A percentile compares a stretch with the other conserved stretches of the same genome.
These are phyloP conservation scores for Fusarium tricinctum DNA, from an alignment of 2,329 filamentous ascomycete genomes.

Conservation along the genomic window DNA sequence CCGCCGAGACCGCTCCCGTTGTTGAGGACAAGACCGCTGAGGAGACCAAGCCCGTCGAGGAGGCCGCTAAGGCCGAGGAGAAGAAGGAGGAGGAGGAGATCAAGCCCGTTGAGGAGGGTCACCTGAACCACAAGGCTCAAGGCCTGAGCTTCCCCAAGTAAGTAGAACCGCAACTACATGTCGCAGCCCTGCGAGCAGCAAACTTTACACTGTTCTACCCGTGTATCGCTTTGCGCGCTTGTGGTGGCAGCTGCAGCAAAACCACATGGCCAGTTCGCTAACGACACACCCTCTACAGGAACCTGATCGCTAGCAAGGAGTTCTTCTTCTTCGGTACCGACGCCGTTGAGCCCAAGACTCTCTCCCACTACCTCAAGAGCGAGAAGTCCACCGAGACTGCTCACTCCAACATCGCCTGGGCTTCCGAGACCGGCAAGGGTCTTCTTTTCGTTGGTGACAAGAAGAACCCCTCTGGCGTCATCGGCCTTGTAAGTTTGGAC, in stretches of 20 bases:
- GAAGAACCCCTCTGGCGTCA: constrained; percentile 81
- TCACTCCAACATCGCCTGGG: constrained; percentile 88
- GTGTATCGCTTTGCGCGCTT: not conserved
- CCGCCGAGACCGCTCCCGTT: constrained; percentile 53
- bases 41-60: constrained; percentile 61
- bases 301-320: constrained; percentile 91
- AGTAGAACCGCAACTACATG: constrained; percentile 53
- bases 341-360: constrained; percentile 78
- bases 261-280: constrained; percentile 31
- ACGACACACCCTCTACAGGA: constrained; percentile 64
- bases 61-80: constrained; percentile 58
- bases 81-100: constrained; percentile 68
- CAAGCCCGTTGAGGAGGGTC: constrained; percentile 84
- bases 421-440: constrained; percentile 93
- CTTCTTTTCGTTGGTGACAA: constrained; percentile 94
- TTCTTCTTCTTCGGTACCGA: constrained; percentile 90
- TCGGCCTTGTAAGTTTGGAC: constrained; percentile 80
- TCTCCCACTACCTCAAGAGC: constrained; percentile 83
- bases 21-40: constrained; percentile 60
- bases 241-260: not conserved
- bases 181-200: not conserved
- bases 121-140: constrained; percentile 89
- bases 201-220: not conserved
- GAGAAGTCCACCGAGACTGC: constrained; percentile 85
- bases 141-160: constrained; percentile 89